Evolutionary conservation across 352 stramenopile genomes (phyloP).

Genomic region (Phytophthora ramorum): DNA sequence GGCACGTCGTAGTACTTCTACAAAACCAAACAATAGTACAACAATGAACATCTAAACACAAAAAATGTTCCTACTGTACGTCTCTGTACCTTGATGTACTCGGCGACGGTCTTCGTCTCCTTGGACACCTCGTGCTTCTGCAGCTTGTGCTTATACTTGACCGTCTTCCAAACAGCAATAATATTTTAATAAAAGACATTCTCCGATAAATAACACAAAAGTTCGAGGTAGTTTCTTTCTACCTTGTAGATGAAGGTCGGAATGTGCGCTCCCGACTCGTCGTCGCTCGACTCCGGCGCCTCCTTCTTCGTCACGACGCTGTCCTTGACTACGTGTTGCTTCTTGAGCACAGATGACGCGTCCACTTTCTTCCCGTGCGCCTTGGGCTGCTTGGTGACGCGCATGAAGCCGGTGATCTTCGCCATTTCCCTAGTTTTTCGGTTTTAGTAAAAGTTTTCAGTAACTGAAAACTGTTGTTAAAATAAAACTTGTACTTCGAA

Average conservation of each 20-base stretch:
- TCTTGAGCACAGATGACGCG: constrained; percentile 15
- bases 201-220: not conserved
- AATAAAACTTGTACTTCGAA: no score
- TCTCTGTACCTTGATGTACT: constrained; percentile 54
- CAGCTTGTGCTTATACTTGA: constrained; percentile 63
- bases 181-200: not conserved
- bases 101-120: constrained; percentile 44
- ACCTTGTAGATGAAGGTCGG: constrained; percentile 69
- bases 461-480: no score
- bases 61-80: not conserved
- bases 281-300: constrained; percentile 12
- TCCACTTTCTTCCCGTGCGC: constrained; percentile 37
- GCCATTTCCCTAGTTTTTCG: constrained; percentile 40
- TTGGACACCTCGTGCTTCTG: constrained; percentile 41
- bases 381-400: constrained; percentile 66
- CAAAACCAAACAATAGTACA: constrained; percentile 2
- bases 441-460: not conserved
- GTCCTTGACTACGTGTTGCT: constrained; percentile 7
- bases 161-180: constrained; percentile 27
- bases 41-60: not conserved
- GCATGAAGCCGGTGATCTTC: constrained; percentile 78
- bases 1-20: constrained; percentile 60
- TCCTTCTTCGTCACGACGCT: constrained; percentile 12
- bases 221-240: not conserved
- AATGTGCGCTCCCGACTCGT: constrained; percentile 43